These are phyloP conservation scores for Bassia scoparia DNA, from an alignment of 148 eudicot genomes.

Conservation along the genomic window DNA sequence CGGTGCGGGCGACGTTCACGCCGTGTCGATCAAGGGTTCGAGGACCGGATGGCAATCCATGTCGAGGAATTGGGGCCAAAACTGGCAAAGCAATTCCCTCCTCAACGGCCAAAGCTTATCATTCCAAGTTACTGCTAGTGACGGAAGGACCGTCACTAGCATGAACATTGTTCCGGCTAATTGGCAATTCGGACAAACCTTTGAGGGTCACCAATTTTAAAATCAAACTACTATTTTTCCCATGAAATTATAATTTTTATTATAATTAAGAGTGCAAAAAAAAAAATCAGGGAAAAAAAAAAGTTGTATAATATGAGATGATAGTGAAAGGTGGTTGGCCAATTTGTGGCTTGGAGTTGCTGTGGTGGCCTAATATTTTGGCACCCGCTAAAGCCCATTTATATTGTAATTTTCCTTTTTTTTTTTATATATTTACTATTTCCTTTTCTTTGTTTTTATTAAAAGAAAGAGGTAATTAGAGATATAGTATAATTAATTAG, in stretches of 20 bases:
- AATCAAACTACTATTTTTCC: background rate
- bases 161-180: slow-evolving; percentile 52
- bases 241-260: background rate
- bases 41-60: slow-evolving; percentile 69
- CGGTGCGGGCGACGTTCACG: slow-evolving; percentile 75
- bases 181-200: slow-evolving; percentile 88
- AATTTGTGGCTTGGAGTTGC: slow-evolving; percentile 27
- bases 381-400: slow-evolving; percentile 29
- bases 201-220: slow-evolving; percentile 56
- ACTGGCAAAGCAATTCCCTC: slow-evolving; percentile 77
- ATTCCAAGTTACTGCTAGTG: slow-evolving; percentile 65
- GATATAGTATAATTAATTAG: background rate
- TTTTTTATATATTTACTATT: background rate
- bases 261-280: background rate
- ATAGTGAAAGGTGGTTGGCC: slow-evolving; percentile 17
- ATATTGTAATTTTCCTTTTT: background rate
- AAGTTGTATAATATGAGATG: background rate
- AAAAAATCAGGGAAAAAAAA: too few species aligned
- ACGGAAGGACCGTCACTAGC: slow-evolving; percentile 60
- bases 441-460: too few species aligned
- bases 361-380: slow-evolving; percentile 26
- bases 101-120: slow-evolving; percentile 70
- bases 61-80: slow-evolving; percentile 95
- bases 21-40: slow-evolving; percentile 74
- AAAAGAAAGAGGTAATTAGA: background rate